Conservation (phyloP, 805 yeast species). For the Candida verbasci region DNA sequence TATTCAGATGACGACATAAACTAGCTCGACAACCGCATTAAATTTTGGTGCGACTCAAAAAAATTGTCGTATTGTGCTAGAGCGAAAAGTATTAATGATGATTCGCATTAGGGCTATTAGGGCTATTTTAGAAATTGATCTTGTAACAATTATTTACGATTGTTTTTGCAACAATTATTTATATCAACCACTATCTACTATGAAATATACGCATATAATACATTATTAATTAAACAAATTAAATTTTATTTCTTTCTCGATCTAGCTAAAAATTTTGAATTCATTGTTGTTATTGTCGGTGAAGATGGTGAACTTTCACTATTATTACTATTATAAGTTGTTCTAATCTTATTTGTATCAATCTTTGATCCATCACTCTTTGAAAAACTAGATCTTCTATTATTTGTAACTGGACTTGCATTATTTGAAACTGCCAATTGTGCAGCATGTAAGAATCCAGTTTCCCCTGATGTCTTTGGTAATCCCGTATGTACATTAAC, state of each 20-base stretch:
- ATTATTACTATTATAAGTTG: neutral
- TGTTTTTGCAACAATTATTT: too few relatives aligned
- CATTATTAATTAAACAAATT: too few relatives aligned
- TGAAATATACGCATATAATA: neutral
- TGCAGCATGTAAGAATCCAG: constrained; percentile 40
- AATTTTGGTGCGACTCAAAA: too few relatives aligned
- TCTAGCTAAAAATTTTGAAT: constrained; percentile 59
- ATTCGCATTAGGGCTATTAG: constrained; percentile 2
- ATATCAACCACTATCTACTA: too few relatives aligned
- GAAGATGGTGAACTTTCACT: neutral
- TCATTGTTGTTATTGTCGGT: constrained; percentile 46
- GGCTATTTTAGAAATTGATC: too few relatives aligned
- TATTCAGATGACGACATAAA: too few relatives aligned
- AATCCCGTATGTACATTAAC: constrained; percentile 30
- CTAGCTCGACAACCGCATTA: too few relatives aligned
- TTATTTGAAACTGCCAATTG: constrained; percentile 38
- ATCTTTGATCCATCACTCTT: constrained; percentile 18
- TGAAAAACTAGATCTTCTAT: constrained; percentile 35
- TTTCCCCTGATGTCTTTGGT: constrained; percentile 11
- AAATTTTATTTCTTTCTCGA: constrained; percentile 44
- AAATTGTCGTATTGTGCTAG: too few relatives aligned
- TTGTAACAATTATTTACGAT: too few relatives aligned
- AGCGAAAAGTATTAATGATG: too few relatives aligned
- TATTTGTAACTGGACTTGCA: constrained; percentile 17
- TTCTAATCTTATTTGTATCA: constrained; percentile 1